phyloP scores from a whole-genome alignment of 768 basidiomycete genomes.

The Pholiota molesta region DNA sequence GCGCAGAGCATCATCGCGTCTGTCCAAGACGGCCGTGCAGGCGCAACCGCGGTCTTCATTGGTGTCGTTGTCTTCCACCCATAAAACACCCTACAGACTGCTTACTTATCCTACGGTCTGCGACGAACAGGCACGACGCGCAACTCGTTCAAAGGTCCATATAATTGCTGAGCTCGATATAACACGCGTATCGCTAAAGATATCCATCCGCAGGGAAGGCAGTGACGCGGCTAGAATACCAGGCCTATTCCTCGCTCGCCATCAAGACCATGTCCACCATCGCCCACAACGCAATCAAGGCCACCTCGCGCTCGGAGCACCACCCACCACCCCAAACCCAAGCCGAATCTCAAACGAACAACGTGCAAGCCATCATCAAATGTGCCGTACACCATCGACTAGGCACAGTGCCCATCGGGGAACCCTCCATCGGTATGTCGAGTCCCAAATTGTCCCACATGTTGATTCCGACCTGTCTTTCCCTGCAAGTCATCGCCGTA shows the following conservation, averaged over 20 bases:
- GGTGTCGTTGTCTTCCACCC: conserved; percentile 37
- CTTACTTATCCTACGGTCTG: conserved; percentile 1
- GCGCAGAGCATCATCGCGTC: conserved; percentile 58
- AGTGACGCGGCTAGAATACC: conserved; percentile 78
- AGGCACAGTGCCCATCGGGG: conserved; percentile 75
- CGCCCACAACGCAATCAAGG: conserved; percentile 46
- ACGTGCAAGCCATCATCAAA: conserved; percentile 46
- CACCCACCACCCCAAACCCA: conserved; percentile 21
- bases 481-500: conserved; percentile 67
- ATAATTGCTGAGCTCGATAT: too few relatives aligned
- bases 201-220: conserved; percentile 52
- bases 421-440: conserved; percentile 67
- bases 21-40: conserved; percentile 65
- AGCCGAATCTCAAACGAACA: conserved; percentile 11
- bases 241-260: conserved; percentile 80
- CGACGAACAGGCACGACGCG: conserved; percentile 62
- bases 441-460: not conserved
- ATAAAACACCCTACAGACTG: not conserved
- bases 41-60: conserved; percentile 77
- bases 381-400: conserved; percentile 77
- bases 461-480: not conserved
- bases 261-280: conserved; percentile 76
- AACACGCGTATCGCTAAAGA: not conserved
- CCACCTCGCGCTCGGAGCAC: conserved; percentile 46
- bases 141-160: conserved; percentile 78